A percentile compares a stretch with the other conserved stretches of the same genome.
These are phyloP conservation scores for Coccomyxa sp. DNA, from an alignment of 139 green algal genomes.

Conservation along the genomic window DNA sequence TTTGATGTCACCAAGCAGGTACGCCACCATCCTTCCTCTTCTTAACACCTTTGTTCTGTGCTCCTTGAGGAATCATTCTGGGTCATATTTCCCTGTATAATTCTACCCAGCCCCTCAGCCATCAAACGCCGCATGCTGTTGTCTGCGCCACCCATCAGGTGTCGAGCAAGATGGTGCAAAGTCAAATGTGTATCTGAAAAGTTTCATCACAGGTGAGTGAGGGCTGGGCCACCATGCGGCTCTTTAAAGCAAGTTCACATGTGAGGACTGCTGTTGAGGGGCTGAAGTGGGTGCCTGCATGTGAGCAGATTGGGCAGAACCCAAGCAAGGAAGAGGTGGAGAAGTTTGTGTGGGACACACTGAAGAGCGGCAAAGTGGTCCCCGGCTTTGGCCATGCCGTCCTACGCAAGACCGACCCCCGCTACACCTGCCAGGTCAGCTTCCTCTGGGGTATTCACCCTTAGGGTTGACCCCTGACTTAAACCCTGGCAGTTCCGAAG, in stretches of 20 bases:
- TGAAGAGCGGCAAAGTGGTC: constrained; percentile 92
- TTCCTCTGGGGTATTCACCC: constrained; percentile 5
- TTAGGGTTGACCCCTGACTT: background rate
- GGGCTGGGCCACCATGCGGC: no score
- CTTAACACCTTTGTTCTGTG: background rate
- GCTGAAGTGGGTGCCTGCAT: background rate
- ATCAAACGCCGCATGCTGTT: no score
- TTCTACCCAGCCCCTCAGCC: no score
- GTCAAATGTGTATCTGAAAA: no score
- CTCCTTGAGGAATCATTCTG: background rate
- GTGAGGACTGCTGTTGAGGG: no score
- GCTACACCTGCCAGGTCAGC: constrained; percentile 86
- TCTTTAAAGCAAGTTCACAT: no score
- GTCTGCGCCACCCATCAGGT: no score
- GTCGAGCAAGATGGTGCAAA: no score
- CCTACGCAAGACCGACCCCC: constrained; percentile 94
- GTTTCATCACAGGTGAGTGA: no score
- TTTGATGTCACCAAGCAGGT: constrained; percentile 61
- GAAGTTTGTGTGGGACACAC: constrained; percentile 85
- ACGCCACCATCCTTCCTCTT: background rate
- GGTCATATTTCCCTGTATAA: no score
- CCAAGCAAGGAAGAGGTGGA: constrained; percentile 81
- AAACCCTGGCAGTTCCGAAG: background rate
- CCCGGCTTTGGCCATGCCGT: constrained; percentile 97
- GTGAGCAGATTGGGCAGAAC: constrained; percentile 60